Conservation (phyloP, 306 rosid genomes). For the Cicer pinnatifidum region DNA sequence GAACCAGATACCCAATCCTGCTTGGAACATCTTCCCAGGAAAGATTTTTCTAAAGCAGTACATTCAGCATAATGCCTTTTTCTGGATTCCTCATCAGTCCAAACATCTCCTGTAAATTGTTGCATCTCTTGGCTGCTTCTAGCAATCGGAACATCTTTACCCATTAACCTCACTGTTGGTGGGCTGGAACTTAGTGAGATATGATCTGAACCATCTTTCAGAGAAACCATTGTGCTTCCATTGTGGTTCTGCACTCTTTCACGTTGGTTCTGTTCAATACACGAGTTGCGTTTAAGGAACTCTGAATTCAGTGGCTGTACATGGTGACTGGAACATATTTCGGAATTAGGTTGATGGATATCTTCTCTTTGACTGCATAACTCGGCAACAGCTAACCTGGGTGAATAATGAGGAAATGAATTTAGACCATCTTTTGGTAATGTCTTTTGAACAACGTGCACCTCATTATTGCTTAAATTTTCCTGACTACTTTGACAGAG, state of each 20-base stretch:
- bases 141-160: constrained; percentile 95
- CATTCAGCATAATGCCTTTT: constrained; percentile 53
- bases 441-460: constrained; percentile 56
- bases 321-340: constrained; percentile 52
- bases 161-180: constrained; percentile 97
- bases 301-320: constrained; percentile 53
- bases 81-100: constrained; percentile 67
- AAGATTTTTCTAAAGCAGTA: constrained; percentile 48
- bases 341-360: constrained; percentile 51
- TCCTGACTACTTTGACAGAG: constrained; percentile 53
- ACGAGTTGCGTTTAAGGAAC: constrained; percentile 44
- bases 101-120: constrained; percentile 57
- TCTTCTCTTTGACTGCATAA: constrained; percentile 58
- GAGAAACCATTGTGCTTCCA: constrained; percentile 45
- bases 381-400: constrained; percentile 61
- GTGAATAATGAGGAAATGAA: constrained; percentile 65
- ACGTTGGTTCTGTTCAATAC: constrained; percentile 54
- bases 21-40: constrained; percentile 54
- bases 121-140: constrained; percentile 66
- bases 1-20: constrained; percentile 54
- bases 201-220: constrained; percentile 58
- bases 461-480: constrained; percentile 48
- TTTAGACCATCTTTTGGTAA: constrained; percentile 50
- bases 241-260: constrained; percentile 54
- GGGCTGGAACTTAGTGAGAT: constrained; percentile 54